phyloP scores from a whole-genome alignment of 495 filamentous ascomycete species.

The Penicillium manginii region DNA sequence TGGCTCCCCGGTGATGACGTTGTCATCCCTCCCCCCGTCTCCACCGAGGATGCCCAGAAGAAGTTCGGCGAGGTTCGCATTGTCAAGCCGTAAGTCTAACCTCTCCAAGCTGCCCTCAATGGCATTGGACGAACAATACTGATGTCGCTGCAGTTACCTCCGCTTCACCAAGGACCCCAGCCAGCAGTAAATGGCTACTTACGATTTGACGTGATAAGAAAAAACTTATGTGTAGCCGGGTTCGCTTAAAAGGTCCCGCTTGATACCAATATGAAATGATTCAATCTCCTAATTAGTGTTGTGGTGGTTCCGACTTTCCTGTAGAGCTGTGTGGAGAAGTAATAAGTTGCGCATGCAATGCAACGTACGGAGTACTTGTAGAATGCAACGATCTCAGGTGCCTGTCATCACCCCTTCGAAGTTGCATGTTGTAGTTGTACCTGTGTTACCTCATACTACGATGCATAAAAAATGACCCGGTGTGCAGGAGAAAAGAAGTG shows the following conservation, averaged over 20 bases:
- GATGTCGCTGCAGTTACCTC: constrained; percentile 41
- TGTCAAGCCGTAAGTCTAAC: constrained; percentile 60
- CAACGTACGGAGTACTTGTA: not conserved
- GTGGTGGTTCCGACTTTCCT: not conserved
- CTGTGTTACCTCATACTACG: too few relatives aligned
- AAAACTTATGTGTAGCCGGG: constrained; percentile 15
- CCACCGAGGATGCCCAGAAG: constrained; percentile 64
- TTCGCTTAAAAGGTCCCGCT: not conserved
- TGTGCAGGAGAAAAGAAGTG: too few relatives aligned
- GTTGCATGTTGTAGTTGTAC: too few relatives aligned
- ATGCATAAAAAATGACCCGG: too few relatives aligned
- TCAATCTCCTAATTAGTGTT: not conserved
- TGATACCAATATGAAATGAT: constrained; percentile 31
- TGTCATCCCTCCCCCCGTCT: constrained; percentile 66
- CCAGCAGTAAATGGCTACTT: constrained; percentile 35
- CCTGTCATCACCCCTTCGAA: not conserved
- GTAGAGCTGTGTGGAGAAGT: not conserved
- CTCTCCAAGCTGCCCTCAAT: not conserved
- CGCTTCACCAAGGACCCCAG: constrained; percentile 49
- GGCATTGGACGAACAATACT: constrained; percentile 13
- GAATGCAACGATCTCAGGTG: not conserved
- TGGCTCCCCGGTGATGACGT: constrained; percentile 69
- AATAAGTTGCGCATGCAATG: too few relatives aligned
- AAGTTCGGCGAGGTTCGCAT: constrained; percentile 69
- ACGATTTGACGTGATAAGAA: constrained; percentile 27